Base-by-base conservation (phyloP, 140 eudicot species). In the Ambrosia hybrid region DNA sequence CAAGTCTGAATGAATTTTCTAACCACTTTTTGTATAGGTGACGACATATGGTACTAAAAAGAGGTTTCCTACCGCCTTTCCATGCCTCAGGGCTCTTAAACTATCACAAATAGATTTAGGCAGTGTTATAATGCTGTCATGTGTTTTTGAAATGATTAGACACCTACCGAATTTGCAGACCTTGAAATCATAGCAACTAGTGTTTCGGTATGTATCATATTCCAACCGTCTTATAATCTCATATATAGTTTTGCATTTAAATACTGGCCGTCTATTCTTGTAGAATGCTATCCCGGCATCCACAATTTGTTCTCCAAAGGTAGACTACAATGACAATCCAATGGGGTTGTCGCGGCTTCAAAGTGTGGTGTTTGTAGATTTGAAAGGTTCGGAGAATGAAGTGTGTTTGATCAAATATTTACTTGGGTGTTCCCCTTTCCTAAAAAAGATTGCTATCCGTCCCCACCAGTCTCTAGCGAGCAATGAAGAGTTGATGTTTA, bases 41-140 rank as follows among this genome's bases (percentile, higher is more conserved):
- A n/a, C 43, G 2, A 15, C 21, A 26, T 43, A 0, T 48, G 72
- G 5, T 67, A 41, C 57, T 43, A 46, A 16, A 16, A 17, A 3
- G 45, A 21, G 60, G 59, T 15, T 30, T 10, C 59, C 17, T 10
- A 34, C 16, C 26, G 14, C 45, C 38, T 67, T 11, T 13, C 30
- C 21, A 16, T 48, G 26, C 72, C 26, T 67, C 46, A 67, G 26
- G 59, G 9, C 46, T 67, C 72, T 67, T 51, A 49, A 7, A 30
- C 49, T 48, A 30, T 2, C 57, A 12, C 2, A 46, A 4, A 2
- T 70, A 1, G 74, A 70, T 70, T 37, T 70, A n/a, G 10, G 3
- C 16, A 9, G 4, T 55, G 26, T 12, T 21, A 10, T 8, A 9
- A 10, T 4, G 62, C 6, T 21, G 9, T 58, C 15, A 21, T 26